Base-by-base conservation (phyloP, 495 filamentous ascomycete genomes). In the Astrothelium macrocarpum region DNA sequence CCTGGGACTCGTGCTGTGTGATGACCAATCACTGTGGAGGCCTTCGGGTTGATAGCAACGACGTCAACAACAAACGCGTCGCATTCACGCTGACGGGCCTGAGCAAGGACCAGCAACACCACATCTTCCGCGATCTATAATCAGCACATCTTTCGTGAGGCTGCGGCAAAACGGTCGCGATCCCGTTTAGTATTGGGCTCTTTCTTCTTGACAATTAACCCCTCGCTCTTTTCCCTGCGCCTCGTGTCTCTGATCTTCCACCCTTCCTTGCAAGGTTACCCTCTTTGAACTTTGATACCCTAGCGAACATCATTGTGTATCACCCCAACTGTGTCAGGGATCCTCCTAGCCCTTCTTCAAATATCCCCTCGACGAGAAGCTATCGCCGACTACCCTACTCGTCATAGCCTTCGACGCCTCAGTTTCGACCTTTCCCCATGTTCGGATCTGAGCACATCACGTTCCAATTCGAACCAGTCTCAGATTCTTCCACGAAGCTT, bases 281-380 rank as follows among this genome's bases (percentile, higher is more conserved):
- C 49, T 56, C 49, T 25, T 25, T 56, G 49, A 25, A 26, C 49
- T 29, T 56, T 56, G 49, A 56, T 7, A 56, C 49, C 49, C 49
- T 56, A 56, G 49, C 49, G 49, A 56, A 56, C 29, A 56, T 56
- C 49, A 56, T 56, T 29, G 49, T 56, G 49, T 56, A 56, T 56
- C 49, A 56, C 49, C 12, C 49, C 49, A 12, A 56, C 11, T 56
- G n/a, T 56, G 49, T 56, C 25, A 56, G 25, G 49, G 49, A 56
- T 56, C 20, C 23, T 28, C 49, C 49, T 25, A 25, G 49, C 16
- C 25, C 7, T 16, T 56, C 25, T 56, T 29, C 49, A 56, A 56
- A 56, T 56, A 26, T 26, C 20, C n/a, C 20, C 49, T 29, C 20
- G 49, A 29, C 49, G 49, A 29, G 29, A 56, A 25, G 25, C 49